phyloP scores from a whole-genome alignment of 495 filamentous ascomycete species.

The Sordaria brevicollis region DNA sequence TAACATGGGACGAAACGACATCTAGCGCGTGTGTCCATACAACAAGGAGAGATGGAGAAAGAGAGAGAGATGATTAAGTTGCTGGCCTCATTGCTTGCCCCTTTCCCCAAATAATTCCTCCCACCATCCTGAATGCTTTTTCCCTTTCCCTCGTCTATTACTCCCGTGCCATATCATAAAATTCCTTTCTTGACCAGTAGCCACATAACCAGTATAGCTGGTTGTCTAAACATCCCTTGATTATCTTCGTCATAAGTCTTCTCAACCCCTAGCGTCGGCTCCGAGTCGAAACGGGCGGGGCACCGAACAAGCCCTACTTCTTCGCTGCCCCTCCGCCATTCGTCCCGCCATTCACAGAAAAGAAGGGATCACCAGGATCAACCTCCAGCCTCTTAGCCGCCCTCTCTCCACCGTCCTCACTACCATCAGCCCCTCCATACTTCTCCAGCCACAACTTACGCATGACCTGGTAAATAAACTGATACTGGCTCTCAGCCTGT shows the following conservation, averaged over 20 bases:
- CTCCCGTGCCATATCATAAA: not conserved
- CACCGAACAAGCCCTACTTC: not conserved
- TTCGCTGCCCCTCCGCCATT: too few species aligned
- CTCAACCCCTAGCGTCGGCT: not conserved
- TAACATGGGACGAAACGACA: too few species aligned
- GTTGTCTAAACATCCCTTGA: not conserved
- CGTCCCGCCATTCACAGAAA: constrained; percentile 10
- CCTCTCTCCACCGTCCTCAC: constrained; percentile 24
- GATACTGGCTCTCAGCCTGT: constrained; percentile 75
- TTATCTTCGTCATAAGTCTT: not conserved
- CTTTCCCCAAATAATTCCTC: too few species aligned
- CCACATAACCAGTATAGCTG: not conserved
- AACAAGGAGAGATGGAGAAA: too few species aligned
- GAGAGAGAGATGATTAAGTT: too few species aligned
- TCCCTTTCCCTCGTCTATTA: not conserved
- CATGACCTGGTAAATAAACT: constrained; percentile 84
- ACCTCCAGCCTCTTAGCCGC: constrained; percentile 39
- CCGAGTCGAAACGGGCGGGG: not conserved
- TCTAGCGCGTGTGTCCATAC: too few species aligned
- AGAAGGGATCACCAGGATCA: constrained; percentile 18
- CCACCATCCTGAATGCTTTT: not conserved
- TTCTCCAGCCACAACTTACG: constrained; percentile 57
- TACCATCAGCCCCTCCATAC: constrained; percentile 24
- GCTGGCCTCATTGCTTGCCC: too few species aligned
- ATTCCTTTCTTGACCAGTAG: not conserved